Base-by-base conservation (phyloP, 2,329 filamentous ascomycete species). In the Sarocladium kiliense region DNA sequence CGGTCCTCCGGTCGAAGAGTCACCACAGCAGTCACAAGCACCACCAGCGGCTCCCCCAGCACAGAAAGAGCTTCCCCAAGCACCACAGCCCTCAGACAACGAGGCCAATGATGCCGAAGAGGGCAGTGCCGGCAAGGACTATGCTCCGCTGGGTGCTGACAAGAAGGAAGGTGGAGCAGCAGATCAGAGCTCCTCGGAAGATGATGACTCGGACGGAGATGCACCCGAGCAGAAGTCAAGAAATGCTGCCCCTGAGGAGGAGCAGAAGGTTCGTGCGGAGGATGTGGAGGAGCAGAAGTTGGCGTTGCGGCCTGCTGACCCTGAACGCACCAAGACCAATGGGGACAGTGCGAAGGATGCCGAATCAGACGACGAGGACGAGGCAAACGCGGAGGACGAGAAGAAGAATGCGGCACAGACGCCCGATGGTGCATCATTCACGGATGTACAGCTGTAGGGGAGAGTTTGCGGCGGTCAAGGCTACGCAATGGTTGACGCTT, bases 361-460 rank as follows among this genome's bases (percentile, higher is more conserved):
- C 6, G 27, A 65, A 16, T 62, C 62, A n/a, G 63, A 66, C 37
- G 57, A 62, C 3, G 63, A 65, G 16, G 63, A 69, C 16, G 62
- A 65, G 6, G 64, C 65, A 6, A 66, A 69, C 26, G 66, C 61
- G 7, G 68, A 66, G 5, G 69, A 71, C 12, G 65, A 68, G 3
- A 64, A 64, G 16, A 68, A 70, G 47, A 77, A 75, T 58, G 69
- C 73, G 1, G 69, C 72, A 16, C 69, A 72, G 41, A 80, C 79
- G 6, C 76, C 81, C 18, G 81, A 83, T 59, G 77, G 79, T 1
- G 75, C 76, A 4, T 81, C 81, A n/a, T 86, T 86, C 67, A 82
- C 86, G 62, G 81, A 86, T 61, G 82, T 86, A 47, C 80, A 79
- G 58, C 69, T 86, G 62, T 86, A 72, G 63, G 30, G 32, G 11